Base-by-base conservation (phyloP, 2,329 filamentous ascomycete genomes). In the Cladobotryum mycophilum region DNA sequence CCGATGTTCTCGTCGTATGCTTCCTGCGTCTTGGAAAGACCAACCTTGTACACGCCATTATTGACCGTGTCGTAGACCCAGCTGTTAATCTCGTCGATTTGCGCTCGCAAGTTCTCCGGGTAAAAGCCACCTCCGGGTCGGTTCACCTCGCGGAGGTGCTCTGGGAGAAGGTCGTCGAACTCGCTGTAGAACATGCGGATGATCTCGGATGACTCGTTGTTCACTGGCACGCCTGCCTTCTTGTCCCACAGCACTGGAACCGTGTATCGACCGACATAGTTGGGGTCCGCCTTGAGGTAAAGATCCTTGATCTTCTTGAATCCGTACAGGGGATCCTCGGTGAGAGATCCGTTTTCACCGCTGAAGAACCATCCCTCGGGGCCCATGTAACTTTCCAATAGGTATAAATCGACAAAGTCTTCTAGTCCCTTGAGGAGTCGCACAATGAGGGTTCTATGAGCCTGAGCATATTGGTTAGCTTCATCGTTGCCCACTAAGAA, bases 171-270 rank as follows among this genome's bases (percentile, higher is more conserved):
- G 44, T 75, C 70, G 54, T 91, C 86, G 60, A 91, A 90, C 49
- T 82, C 85, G 11, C 76, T 75, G 67, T 89, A 89, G 54, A 93
- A 73, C 85, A 92, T 91, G 56, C 88, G 80, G 58, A 93, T 89
- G 58, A 93, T 92, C 65, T 93, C 89, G 47, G 81, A 81, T 49
- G 84, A 87, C 72, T 93, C 89, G 56, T 95, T 95, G 74, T 80
- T 90, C 42, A 93, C 88, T 57, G 92, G 87, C 14, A 76, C 80
- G 45, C 83, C 78, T 20, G 75, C 73, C 64, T 85, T 80, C 64
- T 81, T 85, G 57, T 88, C 85, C 73, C 81, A 88, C 9, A 90
- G 73, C 0, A 84, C 81, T 0, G 87, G 87, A 1, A 91, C 87
- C 0, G 87, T 90, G 62, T 86, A 88, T 7, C 86, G 76, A 0